Evolutionary conservation across 1,284 basidiomycete species (phyloP).

Genomic region (Singerocomus inundabilis): DNA sequence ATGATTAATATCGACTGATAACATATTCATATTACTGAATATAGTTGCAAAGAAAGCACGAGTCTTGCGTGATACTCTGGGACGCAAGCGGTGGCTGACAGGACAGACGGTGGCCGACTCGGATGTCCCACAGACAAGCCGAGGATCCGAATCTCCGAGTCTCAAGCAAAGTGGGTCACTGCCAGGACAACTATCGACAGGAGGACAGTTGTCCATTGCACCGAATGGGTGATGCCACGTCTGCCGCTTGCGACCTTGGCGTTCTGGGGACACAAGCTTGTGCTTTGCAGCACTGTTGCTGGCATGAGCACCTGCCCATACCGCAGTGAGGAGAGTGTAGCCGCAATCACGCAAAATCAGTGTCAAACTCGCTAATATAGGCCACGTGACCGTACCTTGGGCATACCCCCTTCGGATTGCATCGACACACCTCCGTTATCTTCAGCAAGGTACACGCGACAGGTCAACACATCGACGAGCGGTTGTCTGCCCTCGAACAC

Average conservation of each 20-base stretch:
- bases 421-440: constrained; percentile 44
- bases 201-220: constrained; percentile 12
- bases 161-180: constrained; percentile 10
- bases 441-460: constrained; percentile 45
- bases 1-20: background rate
- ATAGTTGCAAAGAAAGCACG: constrained; percentile 2
- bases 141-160: background rate
- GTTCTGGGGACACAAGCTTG: constrained; percentile 20
- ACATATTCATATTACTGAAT: background rate
- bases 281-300: constrained; percentile 10
- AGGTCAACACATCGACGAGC: constrained; percentile 65
- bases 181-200: constrained; percentile 7
- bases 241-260: constrained; percentile 7
- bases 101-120: background rate
- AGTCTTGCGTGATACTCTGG: background rate
- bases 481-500: constrained; percentile 46
- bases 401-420: constrained; percentile 38
- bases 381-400: constrained; percentile 35
- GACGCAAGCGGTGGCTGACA: background rate
- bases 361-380: background rate
- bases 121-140: background rate
- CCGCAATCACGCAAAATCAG: background rate
- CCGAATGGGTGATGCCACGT: background rate
- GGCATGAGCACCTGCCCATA: constrained; percentile 27
- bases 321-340: background rate